phyloP scores from a whole-genome alignment of 2,329 filamentous ascomycete genomes.

The Zasmidium angulare region DNA sequence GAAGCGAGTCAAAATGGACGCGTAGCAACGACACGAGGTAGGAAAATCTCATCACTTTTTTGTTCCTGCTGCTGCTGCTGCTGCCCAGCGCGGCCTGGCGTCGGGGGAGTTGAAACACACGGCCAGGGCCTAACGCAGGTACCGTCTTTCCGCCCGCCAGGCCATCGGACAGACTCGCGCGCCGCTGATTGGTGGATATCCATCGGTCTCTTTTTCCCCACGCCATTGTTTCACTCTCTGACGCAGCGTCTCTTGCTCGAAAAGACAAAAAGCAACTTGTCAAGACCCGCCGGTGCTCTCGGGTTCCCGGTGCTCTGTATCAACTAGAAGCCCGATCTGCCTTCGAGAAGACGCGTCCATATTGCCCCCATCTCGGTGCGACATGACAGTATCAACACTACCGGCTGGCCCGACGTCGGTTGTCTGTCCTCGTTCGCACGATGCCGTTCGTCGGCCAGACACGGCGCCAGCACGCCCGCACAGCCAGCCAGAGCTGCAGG shows the following conservation, averaged over 20 bases:
- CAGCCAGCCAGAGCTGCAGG: not conserved
- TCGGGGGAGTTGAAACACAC: constrained; percentile 23
- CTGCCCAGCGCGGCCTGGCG: constrained; percentile 7
- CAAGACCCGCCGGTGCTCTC: constrained; percentile 3
- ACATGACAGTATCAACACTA: not conserved
- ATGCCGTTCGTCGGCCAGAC: not conserved
- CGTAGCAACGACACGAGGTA: constrained; percentile 13
- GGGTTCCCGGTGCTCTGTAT: constrained; percentile 9
- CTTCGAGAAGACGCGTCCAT: constrained; percentile 18
- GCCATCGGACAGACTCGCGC: constrained; percentile 1
- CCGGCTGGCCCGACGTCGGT: constrained; percentile 4
- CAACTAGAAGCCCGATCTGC: constrained; percentile 17
- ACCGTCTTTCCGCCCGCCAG: constrained; percentile 9
- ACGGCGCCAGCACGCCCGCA: not conserved
- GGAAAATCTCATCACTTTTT: not conserved
- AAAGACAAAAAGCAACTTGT: constrained; percentile 1
- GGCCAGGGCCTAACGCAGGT: constrained; percentile 18
- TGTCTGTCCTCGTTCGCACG: not conserved
- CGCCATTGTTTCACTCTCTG: constrained; percentile 24
- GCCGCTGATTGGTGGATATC: not conserved
- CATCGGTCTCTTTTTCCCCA: constrained; percentile 11
- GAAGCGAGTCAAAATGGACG: constrained; percentile 21
- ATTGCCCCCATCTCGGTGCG: not conserved
- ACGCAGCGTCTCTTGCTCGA: constrained; percentile 17
- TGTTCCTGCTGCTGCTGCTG: constrained; percentile 6